phyloP scores from a whole-genome alignment of 1,284 basidiomycete species.

The Heterobasidion parviporum region DNA sequence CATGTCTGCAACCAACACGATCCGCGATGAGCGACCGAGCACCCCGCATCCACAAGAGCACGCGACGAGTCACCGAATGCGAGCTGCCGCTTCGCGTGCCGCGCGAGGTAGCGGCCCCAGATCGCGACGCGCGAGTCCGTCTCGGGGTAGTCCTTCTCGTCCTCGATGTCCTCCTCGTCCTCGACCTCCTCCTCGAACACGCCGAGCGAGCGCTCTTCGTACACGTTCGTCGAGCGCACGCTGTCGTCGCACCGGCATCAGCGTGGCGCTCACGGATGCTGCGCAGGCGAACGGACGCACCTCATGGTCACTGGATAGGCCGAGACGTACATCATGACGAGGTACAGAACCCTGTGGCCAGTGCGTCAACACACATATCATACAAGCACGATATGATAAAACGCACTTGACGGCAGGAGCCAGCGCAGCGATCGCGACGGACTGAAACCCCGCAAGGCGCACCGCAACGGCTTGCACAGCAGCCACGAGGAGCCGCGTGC shows the following conservation, averaged over 20 bases:
- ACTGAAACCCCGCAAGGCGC: constrained; percentile 82
- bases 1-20: no score
- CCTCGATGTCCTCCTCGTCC: constrained; percentile 33
- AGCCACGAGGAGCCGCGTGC: constrained; percentile 58
- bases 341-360: constrained; percentile 41
- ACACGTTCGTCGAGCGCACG: constrained; percentile 94
- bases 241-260: constrained; percentile 27
- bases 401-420: constrained; percentile 67
- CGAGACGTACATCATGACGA: constrained; percentile 48
- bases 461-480: constrained; percentile 76
- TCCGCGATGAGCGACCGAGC: no score
- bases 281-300: constrained; percentile 4
- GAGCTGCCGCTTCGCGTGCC: constrained; percentile 82
- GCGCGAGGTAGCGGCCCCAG: constrained; percentile 72
- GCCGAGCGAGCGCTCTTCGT: constrained; percentile 87
- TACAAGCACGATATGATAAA: neutral
- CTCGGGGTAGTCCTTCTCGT: constrained; percentile 33
- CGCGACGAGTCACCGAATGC: no score
- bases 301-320: constrained; percentile 32
- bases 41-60: no score
- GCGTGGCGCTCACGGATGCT: constrained; percentile 27
- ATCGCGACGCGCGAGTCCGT: constrained; percentile 46
- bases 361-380: constrained; percentile 7
- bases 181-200: constrained; percentile 55
- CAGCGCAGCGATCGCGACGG: constrained; percentile 61